Evolutionary conservation across 2,329 filamentous ascomycete species (phyloP).

Genomic region (Aphanocladium album): DNA sequence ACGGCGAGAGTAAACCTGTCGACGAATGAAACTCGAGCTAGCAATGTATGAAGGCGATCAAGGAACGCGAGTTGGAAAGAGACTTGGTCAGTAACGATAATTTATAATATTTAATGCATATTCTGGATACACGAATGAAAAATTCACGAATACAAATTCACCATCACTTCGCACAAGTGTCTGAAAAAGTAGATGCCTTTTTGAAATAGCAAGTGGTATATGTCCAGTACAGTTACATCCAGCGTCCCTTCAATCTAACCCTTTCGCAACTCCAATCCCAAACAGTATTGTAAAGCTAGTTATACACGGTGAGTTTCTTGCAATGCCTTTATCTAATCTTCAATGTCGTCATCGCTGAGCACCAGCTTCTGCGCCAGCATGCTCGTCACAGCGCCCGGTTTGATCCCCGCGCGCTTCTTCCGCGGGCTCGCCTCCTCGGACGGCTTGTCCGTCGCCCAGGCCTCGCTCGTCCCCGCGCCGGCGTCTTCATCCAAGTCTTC

Average conservation of each 20-base stretch:
- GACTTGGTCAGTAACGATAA: not conserved
- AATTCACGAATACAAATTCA: not conserved
- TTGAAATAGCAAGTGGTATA: slow-evolving; percentile 13
- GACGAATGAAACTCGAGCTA: no score
- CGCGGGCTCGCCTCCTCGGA: slow-evolving; percentile 48
- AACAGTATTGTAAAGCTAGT: not conserved
- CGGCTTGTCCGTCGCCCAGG: slow-evolving; percentile 59
- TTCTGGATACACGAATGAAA: not conserved
- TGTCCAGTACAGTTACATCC: slow-evolving; percentile 8
- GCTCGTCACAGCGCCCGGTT: slow-evolving; percentile 32
- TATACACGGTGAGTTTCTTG: slow-evolving; percentile 20
- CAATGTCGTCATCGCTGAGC: slow-evolving; percentile 79
- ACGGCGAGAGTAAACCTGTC: no score
- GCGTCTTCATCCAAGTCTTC: slow-evolving; percentile 38
- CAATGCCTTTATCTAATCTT: slow-evolving; percentile 45
- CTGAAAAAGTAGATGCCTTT: not conserved
- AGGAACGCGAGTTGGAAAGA: no score
- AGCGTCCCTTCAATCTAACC: not conserved
- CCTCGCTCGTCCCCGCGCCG: slow-evolving; percentile 32
- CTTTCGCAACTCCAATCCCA: not conserved
- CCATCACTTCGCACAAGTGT: no score
- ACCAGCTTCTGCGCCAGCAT: slow-evolving; percentile 61
- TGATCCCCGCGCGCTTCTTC: slow-evolving; percentile 40
- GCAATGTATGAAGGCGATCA: no score
- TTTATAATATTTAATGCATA: not conserved